These are phyloP conservation scores for Paraglomus brasilianum DNA, from an alignment of 192 early-diverging fungal genomes.

Conservation along the genomic window DNA sequence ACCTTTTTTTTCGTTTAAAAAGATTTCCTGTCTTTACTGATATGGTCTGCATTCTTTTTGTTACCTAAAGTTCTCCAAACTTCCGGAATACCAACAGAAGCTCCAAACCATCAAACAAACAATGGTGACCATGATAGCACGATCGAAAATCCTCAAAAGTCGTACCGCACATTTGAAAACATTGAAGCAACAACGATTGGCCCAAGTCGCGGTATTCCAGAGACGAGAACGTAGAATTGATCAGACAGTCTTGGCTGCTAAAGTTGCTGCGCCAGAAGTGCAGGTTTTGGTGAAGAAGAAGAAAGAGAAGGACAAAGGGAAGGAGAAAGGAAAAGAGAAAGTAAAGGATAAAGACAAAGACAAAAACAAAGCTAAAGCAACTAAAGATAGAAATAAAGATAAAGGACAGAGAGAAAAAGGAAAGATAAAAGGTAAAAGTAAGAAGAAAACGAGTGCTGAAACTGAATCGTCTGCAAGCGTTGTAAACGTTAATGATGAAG, in stretches of 20 bases:
- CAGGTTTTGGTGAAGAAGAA: constrained; percentile 8
- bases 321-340: neutral
- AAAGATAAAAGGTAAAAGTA: no score
- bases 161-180: constrained; percentile 21
- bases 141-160: constrained; percentile 24
- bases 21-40: neutral
- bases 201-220: constrained; percentile 22
- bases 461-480: no score
- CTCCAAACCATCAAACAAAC: constrained; percentile 26
- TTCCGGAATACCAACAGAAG: constrained; percentile 19
- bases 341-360: neutral
- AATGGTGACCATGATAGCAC: constrained; percentile 10
- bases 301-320: neutral
- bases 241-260: constrained; percentile 31
- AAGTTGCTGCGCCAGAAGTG: constrained; percentile 13
- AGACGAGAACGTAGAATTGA: constrained; percentile 26
- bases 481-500: no score
- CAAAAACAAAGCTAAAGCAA: neutral
- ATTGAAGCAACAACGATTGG: constrained; percentile 25
- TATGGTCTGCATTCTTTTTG: neutral
- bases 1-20: neutral
- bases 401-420: no score
- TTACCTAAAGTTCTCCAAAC: constrained; percentile 23
- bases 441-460: no score
- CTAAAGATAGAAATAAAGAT: no score